Base-by-base conservation (phyloP, 192 early-diverging fungal genomes). In the Linnemannia exigua region DNA sequence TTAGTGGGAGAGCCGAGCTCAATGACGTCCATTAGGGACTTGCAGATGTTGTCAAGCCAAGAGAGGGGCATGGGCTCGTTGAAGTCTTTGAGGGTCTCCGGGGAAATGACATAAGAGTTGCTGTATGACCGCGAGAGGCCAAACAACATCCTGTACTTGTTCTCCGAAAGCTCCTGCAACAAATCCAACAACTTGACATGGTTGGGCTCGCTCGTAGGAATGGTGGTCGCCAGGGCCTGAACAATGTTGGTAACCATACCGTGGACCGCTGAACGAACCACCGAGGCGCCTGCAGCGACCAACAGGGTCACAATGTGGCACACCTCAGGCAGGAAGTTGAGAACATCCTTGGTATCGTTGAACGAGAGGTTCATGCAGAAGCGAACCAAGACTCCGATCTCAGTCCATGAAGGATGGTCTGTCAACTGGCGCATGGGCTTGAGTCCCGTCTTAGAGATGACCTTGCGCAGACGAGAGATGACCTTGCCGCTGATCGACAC, bases 181-280 rank as follows among this genome's bases (percentile, higher is more conserved):
- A 95, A 83, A 14, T 90, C 70, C 51, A 91, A 85, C 33, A 97
- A 78, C 68, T 90, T 91, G n/a, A 88, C 84, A 22, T 91, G 74
- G 48, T 91, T 92, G 35, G 79, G 88, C 70, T 92, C 91, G 36
- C 90, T 89, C 36, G 95, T 77, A 22, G 90, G 88, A 35, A 93
- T 91, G 1, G 92, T 75, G 2, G 95, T 95, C 20, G 90, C 93
- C 61, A 98, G 80, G 2, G 94, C 93, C 83, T 98, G 98, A 19
- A 99, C 93, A 41, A 97, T 91, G 74, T 99, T 98, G 76, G 98
- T 93, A 5, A 97, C 95, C 50, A 98, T 93, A n/a, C 97, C 97
- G 80, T 99, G 97, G 16, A 98, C 92, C n/a, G 97, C 94, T 0
- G 95, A 90, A 8, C 97, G 93, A 70, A 98, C 95, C 35, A 96